Evolutionary conservation across 192 early-diverging fungal genomes (phyloP).

Genomic region (Coemansia sp.): DNA sequence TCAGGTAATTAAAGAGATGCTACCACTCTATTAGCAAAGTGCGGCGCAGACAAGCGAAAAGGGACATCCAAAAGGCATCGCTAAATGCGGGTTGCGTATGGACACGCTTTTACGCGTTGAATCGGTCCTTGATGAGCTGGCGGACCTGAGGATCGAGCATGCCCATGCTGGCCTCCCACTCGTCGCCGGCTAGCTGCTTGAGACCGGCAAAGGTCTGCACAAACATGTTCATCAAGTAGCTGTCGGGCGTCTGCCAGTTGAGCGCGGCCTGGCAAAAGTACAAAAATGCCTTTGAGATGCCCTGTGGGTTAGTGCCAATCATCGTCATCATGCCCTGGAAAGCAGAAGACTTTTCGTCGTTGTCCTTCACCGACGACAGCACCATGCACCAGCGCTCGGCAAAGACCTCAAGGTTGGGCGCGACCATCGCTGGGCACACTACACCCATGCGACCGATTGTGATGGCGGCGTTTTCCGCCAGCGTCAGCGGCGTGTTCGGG

Average conservation of each 20-base stretch:
- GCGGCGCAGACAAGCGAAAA: neutral
- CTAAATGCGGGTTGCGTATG: neutral
- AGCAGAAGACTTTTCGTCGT: constrained; percentile 95
- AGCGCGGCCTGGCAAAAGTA: constrained; percentile 81
- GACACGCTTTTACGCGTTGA: constrained; percentile 25
- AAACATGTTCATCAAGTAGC: constrained; percentile 48
- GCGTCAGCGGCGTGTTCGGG: constrained; percentile 64
- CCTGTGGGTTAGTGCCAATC: constrained; percentile 88
- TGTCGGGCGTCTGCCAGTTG: constrained; percentile 68
- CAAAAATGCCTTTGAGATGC: constrained; percentile 66
- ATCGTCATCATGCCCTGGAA: constrained; percentile 93
- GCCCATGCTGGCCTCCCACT: constrained; percentile 50
- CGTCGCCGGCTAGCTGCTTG: constrained; percentile 47
- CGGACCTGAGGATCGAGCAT: constrained; percentile 45
- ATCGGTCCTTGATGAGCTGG: constrained; percentile 44
- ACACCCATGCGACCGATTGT: constrained; percentile 95
- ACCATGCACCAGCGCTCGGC: constrained; percentile 80
- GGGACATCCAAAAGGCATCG: neutral
- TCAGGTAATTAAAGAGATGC: neutral
- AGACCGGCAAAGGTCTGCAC: constrained; percentile 53
- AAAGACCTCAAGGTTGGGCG: constrained; percentile 84
- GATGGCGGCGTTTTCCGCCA: constrained; percentile 95
- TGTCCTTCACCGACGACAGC: constrained; percentile 82
- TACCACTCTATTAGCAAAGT: constrained; percentile 1
- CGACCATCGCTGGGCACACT: constrained; percentile 78